Percentiles rank a stretch among this genome's conserved stretches.
Evolutionary conservation across 2,329 filamentous ascomycete species (phyloP).

Genomic region (Fusarium sp.): DNA sequence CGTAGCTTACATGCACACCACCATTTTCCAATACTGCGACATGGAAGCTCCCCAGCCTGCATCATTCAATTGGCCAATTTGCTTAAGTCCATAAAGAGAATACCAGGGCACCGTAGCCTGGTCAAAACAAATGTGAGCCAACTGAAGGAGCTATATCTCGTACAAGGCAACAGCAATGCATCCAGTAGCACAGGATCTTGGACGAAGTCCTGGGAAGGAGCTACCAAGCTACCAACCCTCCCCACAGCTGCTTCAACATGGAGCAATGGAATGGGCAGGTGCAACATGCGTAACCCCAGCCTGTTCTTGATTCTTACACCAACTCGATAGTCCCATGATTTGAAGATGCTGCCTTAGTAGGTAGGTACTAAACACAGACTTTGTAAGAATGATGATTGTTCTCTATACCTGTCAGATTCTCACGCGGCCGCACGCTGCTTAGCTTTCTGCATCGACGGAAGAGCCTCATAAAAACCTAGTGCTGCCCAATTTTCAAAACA

Average conservation of each 20-base stretch:
- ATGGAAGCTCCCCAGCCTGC: not conserved
- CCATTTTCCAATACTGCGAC: not conserved
- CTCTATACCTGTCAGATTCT: not conserved
- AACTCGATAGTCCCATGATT: slow-evolving; percentile 10
- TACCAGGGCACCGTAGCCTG: slow-evolving; percentile 1
- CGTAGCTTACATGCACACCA: not conserved
- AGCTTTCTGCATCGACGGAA: not conserved
- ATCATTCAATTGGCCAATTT: not conserved
- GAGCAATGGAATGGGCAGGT: not conserved
- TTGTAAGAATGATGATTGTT: not conserved
- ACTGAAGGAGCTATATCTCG: not conserved
- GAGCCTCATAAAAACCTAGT: slow-evolving; percentile 12
- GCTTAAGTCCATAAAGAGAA: not conserved
- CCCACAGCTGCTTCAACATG: not conserved
- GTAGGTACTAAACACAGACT: not conserved
- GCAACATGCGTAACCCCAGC: slow-evolving; percentile 1
- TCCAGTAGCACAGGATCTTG: not conserved
- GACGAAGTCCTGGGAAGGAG: not conserved
- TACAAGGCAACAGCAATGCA: not conserved
- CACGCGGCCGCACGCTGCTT: not conserved
- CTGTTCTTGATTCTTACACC: slow-evolving; percentile 4
- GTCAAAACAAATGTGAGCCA: not conserved
- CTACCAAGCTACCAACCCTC: too few relatives aligned
- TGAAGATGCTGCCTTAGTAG: not conserved
- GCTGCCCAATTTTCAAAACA: not conserved